Percentiles rank a stretch among this genome's conserved stretches.
These are phyloP conservation scores for Gracilaria vermiculophylla DNA, from an alignment of 23 red algal species.

Conservation along the genomic window DNA sequence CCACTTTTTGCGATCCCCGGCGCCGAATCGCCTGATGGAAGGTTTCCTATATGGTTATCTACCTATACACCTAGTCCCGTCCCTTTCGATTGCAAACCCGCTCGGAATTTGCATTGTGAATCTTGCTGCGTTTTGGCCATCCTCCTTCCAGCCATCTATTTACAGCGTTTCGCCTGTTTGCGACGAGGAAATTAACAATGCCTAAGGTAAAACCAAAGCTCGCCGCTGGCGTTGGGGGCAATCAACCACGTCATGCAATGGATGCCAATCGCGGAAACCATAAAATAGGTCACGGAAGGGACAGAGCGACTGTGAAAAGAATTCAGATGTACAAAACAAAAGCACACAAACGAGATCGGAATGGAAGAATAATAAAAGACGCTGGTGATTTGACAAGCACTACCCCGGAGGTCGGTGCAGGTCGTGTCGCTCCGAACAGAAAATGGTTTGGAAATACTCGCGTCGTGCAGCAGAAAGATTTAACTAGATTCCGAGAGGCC, in stretches of 20 bases:
- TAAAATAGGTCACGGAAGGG: constrained; percentile 58
- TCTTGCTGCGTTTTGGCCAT: no score
- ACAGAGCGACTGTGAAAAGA: constrained; percentile 78
- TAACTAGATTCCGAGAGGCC: constrained; percentile 77
- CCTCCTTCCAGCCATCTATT: no score
- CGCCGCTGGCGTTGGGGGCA: constrained; percentile 36
- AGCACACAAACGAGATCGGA: constrained; percentile 73
- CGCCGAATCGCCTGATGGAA: no score
- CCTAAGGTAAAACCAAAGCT: constrained; percentile 66
- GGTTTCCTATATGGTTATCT: no score
- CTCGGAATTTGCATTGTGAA: no score
- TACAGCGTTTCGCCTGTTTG: not conserved
- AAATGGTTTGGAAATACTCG: constrained; percentile 98
- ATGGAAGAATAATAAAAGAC: constrained; percentile 71
- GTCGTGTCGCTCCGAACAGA: constrained; percentile 89
- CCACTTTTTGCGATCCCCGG: no score
- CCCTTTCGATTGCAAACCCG: no score
- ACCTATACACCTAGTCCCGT: no score
- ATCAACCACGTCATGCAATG: constrained; percentile 41
- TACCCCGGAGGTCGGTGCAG: constrained; percentile 73
- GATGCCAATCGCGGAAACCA: constrained; percentile 70
- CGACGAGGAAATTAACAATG: constrained; percentile 9
- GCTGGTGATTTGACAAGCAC: constrained; percentile 78
- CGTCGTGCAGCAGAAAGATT: constrained; percentile 78
- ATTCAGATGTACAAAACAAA: constrained; percentile 86